Base-by-base conservation (phyloP, 441 rosid species). In the Euphorbia celastroides region DNA sequence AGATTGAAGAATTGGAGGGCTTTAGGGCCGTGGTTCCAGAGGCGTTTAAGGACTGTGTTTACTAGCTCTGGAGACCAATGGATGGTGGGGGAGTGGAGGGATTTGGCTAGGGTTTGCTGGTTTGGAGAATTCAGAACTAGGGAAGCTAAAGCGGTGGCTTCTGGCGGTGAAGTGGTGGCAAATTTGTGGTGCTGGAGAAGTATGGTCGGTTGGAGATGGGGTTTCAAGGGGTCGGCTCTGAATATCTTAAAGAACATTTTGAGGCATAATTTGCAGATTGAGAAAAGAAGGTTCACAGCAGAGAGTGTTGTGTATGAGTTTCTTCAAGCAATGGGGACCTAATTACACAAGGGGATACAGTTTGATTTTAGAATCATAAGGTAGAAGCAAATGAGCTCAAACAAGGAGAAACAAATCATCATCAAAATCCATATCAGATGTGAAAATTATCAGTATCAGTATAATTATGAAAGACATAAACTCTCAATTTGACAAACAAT, bases 1-100 rank as follows among this genome's bases (percentile, higher is more conserved):
- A 83, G 61, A 57, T 68, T 75, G 82, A 90, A 93, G 86, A 90
- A 88, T 23, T 84, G 80, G 32, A 90, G 86, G 54, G 98, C 97
- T 75, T 83, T 93, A 0, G 88, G 90, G 61, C 91, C 96, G 72
- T 90, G 93, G 67, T 90, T 85, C 98, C 96, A 93, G 32, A 90
- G 84, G 41, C 79, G 87, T 34, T 90, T 93, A 63, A 90, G 82
- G 66, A 83, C 70, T 8, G 83, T 50, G 80, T 90, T 78, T 27
- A 90, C 97, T 27, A 90, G 82, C 26, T 80, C 57, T 10, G 96
- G 88, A 0, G 84, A 84, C 94, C 94, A 93, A 0, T 68, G 74
- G 64, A 86, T 75, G 27, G 68, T 27, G 10, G 88, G 61, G 27
- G 82, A 72, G 78, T 76, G 83, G 62, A 85, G 89, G 34, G 69